A percentile compares a stretch with the other conserved stretches of the same genome.
Conservation (phyloP, 2,329 filamentous ascomycete species). For the Alternaria panax region DNA sequence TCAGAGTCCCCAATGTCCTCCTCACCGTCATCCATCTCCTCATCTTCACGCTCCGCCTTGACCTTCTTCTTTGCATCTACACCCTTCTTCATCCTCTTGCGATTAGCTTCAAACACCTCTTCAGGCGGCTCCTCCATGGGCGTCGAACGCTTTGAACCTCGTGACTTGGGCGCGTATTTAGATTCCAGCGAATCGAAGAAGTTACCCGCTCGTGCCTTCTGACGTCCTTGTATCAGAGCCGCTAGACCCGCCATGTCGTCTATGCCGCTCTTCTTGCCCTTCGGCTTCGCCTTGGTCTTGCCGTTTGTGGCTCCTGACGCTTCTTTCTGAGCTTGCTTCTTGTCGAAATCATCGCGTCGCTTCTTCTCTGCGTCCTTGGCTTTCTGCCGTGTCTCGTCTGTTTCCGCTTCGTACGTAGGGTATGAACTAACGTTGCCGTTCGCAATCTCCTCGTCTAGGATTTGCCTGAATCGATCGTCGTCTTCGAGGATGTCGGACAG, state of each 20-base stretch:
- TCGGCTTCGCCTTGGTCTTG: slow-evolving; percentile 55
- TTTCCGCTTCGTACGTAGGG: slow-evolving; percentile 74
- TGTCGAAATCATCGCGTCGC: slow-evolving; percentile 57
- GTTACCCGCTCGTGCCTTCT: slow-evolving; percentile 43
- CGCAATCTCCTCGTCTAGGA: slow-evolving; percentile 82
- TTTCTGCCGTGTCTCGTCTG: slow-evolving; percentile 37
- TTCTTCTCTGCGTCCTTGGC: slow-evolving; percentile 47
- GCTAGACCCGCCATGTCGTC: slow-evolving; percentile 47
- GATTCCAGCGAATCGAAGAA: slow-evolving; percentile 48
- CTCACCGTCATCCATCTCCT: slow-evolving; percentile 30
- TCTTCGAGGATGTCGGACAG: slow-evolving; percentile 83
- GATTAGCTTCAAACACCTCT: slow-evolving; percentile 61
- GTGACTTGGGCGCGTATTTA: slow-evolving; percentile 47
- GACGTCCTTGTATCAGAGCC: slow-evolving; percentile 48
- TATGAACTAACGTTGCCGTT: slow-evolving; percentile 71
- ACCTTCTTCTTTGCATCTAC: slow-evolving; percentile 28
- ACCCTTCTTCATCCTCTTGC: slow-evolving; percentile 38
- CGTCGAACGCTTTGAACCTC: slow-evolving; percentile 55
- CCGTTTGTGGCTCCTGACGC: slow-evolving; percentile 59
- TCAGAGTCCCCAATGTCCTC: slow-evolving; percentile 40
- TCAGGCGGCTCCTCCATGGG: slow-evolving; percentile 66
- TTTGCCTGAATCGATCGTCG: slow-evolving; percentile 80
- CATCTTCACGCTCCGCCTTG: slow-evolving; percentile 28
- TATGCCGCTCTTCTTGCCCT: slow-evolving; percentile 40
- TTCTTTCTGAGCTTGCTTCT: slow-evolving; percentile 58